These are phyloP conservation scores for Chimonanthus salicifolius DNA, from an alignment of 164 flowering plant genomes.

Conservation along the genomic window DNA sequence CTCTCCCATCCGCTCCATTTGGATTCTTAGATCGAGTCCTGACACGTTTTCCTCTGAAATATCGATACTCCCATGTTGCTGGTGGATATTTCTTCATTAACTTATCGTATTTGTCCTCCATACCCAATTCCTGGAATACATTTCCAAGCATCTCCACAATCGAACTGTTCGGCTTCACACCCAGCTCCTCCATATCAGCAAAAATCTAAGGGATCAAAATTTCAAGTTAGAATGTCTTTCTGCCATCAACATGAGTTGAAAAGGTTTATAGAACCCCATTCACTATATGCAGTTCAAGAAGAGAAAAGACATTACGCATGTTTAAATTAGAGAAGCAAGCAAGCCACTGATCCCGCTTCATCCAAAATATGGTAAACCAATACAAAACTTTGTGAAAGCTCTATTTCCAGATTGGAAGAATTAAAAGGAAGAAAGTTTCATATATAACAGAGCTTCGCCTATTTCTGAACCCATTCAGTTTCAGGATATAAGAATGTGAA, in stretches of 20 bases:
- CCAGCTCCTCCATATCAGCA: conserved; percentile 98
- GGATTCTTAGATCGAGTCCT: conserved; percentile 33
- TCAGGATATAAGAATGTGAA: not conserved
- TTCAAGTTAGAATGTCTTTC: not conserved
- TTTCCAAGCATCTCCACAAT: conserved; percentile 67
- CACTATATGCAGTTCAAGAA: too few relatives aligned
- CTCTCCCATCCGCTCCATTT: conserved; percentile 12
- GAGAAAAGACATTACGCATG: not conserved
- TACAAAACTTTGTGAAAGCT: too few relatives aligned
- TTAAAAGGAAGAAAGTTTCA: too few relatives aligned
- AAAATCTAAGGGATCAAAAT: conserved; percentile 39
- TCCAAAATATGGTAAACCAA: too few relatives aligned
- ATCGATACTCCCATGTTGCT: conserved; percentile 69
- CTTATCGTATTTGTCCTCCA: conserved; percentile 73
- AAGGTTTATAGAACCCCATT: too few relatives aligned
- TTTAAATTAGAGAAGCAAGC: too few relatives aligned
- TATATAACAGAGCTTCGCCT: too few relatives aligned
- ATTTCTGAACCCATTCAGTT: not conserved
- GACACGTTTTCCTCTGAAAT: conserved; percentile 76
- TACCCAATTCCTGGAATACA: conserved; percentile 65
- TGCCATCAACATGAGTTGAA: not conserved
- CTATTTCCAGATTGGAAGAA: too few relatives aligned
- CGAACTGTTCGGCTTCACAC: conserved; percentile 50
- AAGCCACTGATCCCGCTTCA: too few relatives aligned
- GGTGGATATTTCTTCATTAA: conserved; percentile 77